Percentiles rank a stretch among this genome's conserved stretches.
Conservation (phyloP, 2,329 filamentous ascomycete species). For the Arachnomyces sp. region DNA sequence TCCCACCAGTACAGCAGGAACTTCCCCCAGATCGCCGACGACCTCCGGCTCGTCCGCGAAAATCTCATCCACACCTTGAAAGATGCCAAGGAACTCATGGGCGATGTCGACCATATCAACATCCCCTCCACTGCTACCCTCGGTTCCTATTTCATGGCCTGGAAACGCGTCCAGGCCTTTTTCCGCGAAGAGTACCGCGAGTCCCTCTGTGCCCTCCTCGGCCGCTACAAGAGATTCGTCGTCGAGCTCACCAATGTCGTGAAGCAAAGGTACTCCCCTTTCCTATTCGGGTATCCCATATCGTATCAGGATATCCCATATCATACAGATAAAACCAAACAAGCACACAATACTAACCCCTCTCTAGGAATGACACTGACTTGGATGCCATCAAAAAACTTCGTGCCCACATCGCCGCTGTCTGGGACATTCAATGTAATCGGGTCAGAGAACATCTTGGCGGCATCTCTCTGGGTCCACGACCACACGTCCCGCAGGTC, state of each 20-base stretch:
- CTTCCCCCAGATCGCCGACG: constrained; percentile 34
- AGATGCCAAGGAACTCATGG: constrained; percentile 41
- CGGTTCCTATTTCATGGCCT: constrained; percentile 40
- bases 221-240: constrained; percentile 44
- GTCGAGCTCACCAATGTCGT: constrained; percentile 37
- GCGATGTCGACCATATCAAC: constrained; percentile 26
- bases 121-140: constrained; percentile 11
- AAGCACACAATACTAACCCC: no score
- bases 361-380: constrained; percentile 7
- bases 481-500: no score
- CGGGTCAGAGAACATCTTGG: constrained; percentile 21
- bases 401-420: constrained; percentile 17
- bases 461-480: constrained; percentile 12
- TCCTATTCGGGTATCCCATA: neutral
- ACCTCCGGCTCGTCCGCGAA: constrained; percentile 41
- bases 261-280: constrained; percentile 37
- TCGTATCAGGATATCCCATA: no score
- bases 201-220: constrained; percentile 39
- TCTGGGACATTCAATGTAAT: constrained; percentile 24
- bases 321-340: constrained; percentile 5
- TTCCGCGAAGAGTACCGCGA: constrained; percentile 41
- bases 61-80: constrained; percentile 46
- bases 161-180: constrained; percentile 41
- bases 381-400: constrained; percentile 14
- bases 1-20: constrained; percentile 31